Conservation (phyloP, 768 basidiomycete species). For the Lentinus tigrinus region DNA sequence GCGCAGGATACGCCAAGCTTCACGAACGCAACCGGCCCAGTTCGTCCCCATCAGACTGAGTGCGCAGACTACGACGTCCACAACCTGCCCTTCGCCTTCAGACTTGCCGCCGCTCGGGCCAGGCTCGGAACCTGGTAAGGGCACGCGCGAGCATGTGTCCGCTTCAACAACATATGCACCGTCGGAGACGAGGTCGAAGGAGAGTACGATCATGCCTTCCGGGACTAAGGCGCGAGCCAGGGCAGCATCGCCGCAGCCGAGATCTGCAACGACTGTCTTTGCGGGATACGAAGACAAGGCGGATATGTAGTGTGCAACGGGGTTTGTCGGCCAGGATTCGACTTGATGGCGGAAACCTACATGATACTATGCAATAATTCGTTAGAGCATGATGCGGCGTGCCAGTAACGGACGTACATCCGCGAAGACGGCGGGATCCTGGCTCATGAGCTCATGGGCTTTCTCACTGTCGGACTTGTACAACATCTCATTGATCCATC, state of each 20-base stretch:
- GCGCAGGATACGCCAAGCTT: constrained; percentile 86
- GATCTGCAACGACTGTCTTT: constrained; percentile 79
- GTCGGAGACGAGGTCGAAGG: constrained; percentile 80
- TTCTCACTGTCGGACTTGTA: constrained; percentile 83
- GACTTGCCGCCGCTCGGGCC: constrained; percentile 19
- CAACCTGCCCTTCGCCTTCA: constrained; percentile 67
- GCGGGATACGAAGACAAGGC: constrained; percentile 61
- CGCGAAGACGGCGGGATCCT: constrained; percentile 76
- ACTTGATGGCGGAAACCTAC: constrained; percentile 89
- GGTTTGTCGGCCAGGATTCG: constrained; percentile 90
- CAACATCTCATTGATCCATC: constrained; percentile 88
- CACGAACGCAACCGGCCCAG: constrained; percentile 88
- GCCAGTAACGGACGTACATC: constrained; percentile 55
- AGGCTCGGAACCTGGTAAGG: constrained; percentile 77
- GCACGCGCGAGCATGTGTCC: constrained; percentile 81
- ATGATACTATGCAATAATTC: constrained; percentile 66
- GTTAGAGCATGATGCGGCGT: background rate
- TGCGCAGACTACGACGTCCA: constrained; percentile 91
- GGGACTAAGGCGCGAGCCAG: constrained; percentile 75
- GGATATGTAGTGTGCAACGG: constrained; percentile 79
- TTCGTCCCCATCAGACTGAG: constrained; percentile 97
- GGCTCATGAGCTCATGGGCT: constrained; percentile 79
- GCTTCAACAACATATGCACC: constrained; percentile 79
- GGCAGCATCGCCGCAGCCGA: constrained; percentile 94
- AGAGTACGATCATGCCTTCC: constrained; percentile 66